Base-by-base conservation (phyloP, 352 stramenopile genomes). In the Phytopythium vexans region DNA sequence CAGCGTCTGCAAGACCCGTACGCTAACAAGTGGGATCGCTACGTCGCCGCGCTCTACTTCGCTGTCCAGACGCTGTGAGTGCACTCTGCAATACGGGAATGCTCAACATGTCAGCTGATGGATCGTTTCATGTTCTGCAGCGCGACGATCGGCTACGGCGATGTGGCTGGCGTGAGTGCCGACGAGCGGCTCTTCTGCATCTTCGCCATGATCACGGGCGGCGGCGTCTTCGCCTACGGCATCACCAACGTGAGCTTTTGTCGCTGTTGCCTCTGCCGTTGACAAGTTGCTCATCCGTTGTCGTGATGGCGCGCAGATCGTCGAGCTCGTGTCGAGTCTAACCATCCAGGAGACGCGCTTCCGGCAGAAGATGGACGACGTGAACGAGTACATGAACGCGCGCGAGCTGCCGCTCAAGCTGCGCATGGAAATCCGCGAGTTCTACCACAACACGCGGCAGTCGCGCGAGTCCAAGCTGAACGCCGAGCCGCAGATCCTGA, bases 371-470 rank as follows among this genome's bases (percentile, higher is more conserved):
- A 77, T 91, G 55, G 81, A 91, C 51, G 77, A 89, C 55, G 65
- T 91, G 41, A 91, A 91, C 48, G 81, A 91, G 50, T 91, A 91
- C 54, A 89, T 91, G 80, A 70, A 51, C 37, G 80, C 80, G n/a
- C 70, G 77, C 8, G 77, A 91, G 51, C 47, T 91, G 36, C 80
- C 80, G 5, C 61, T 77, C 12, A 76, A 88, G 27, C 50, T 91
- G 27, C 77, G 80, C 1, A 74, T 84, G 46, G 80, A 91, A 50
- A 91, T 91, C 42, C 80, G 77, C 8, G 80, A 91, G 43, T 91
- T 91, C 43, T 91, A 82, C 56, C 74, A 88, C 48, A 91, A 91
- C 45, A 74, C 77, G 10, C 75, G 77, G 11, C 62, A 78, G 57
- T 91, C 77, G 1, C 72, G 69, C 7, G 80, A 91, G 56, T 81